Evolutionary conservation across 2,329 filamentous ascomycete genomes (phyloP).

Genomic region (Lasiodiplodia hormozganensis): DNA sequence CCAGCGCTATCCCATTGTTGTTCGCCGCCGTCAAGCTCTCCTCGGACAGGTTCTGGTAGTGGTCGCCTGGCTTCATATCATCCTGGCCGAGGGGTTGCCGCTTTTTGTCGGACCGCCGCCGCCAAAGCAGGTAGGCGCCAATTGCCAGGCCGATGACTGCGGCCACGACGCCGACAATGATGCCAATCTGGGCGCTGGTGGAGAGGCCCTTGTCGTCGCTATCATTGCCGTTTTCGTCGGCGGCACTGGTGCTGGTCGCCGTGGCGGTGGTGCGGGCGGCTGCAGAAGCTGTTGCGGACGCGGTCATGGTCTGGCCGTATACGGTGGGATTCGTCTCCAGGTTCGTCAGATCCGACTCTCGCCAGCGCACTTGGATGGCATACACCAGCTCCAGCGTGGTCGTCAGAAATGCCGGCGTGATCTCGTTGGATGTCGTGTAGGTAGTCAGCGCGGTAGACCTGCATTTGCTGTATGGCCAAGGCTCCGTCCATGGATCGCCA

Average conservation of each 20-base stretch:
- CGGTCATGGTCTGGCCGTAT: neutral
- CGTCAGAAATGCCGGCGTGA: neutral
- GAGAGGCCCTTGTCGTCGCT: neutral
- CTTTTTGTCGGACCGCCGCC: neutral
- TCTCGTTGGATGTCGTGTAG: neutral
- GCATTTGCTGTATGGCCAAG: constrained; percentile 9
- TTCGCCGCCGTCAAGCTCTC: neutral
- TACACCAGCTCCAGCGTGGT: neutral
- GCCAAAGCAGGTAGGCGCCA: neutral
- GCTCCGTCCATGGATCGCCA: neutral
- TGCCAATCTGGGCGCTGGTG: constrained; percentile 2
- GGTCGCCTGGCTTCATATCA: neutral
- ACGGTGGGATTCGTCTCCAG: constrained; percentile 21
- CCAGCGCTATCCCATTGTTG: neutral
- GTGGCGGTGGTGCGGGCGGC: neutral
- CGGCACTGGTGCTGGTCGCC: neutral
- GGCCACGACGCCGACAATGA: neutral
- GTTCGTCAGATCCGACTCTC: neutral
- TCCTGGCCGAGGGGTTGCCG: neutral
- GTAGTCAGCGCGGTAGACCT: neutral
- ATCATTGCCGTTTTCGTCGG: neutral
- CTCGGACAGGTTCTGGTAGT: neutral
- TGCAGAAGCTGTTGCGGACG: neutral
- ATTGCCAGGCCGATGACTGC: neutral
- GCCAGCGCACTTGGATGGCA: constrained; percentile 24